Percentiles rank a stretch among this genome's conserved stretches.
phyloP scores from a whole-genome alignment of 768 basidiomycete species.

The Cystofilobasidium macerans region DNA sequence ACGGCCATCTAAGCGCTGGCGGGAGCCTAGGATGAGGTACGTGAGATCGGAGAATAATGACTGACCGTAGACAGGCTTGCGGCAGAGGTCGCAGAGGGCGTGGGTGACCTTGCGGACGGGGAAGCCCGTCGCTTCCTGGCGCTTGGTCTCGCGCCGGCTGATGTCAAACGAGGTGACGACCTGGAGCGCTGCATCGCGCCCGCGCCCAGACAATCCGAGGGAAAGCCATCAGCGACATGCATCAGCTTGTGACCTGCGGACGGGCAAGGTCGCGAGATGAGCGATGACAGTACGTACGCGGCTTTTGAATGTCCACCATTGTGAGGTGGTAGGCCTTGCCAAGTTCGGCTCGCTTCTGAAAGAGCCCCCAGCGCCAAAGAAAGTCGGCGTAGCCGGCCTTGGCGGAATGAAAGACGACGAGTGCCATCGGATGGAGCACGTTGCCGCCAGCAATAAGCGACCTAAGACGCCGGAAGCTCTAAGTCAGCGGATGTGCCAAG shows the following conservation, averaged over 20 bases:
- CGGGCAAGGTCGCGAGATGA: not conserved
- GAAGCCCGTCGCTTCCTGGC: conserved; percentile 5
- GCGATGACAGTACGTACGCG: not conserved
- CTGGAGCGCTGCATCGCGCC: not conserved
- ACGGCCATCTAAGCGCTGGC: not conserved
- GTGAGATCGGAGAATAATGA: not conserved
- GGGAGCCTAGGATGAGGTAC: too few relatives aligned
- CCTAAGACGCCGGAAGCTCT: conserved; percentile 26
- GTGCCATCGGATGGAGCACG: conserved; percentile 18
- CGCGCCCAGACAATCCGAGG: too few relatives aligned
- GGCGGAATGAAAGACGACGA: conserved; percentile 42
- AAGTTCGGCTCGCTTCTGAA: conserved; percentile 60
- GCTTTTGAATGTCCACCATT: conserved; percentile 7
- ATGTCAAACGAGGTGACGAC: not conserved
- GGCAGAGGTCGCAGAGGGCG: not conserved
- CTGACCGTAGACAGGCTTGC: not conserved
- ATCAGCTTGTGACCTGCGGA: too few relatives aligned
- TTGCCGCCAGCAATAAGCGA: conserved; percentile 34
- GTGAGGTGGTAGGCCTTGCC: conserved; percentile 44
- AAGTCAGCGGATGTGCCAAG: not conserved
- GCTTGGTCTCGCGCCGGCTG: not conserved
- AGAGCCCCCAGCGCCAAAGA: conserved; percentile 60
- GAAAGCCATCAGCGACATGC: not conserved
- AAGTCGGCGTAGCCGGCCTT: conserved; percentile 63
- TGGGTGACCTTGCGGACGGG: not conserved